Evolutionary conservation across 768 basidiomycete species (phyloP), one percentile per base, ranked within the genome.

Genomic region (Saitozyma podzolica): DNA sequence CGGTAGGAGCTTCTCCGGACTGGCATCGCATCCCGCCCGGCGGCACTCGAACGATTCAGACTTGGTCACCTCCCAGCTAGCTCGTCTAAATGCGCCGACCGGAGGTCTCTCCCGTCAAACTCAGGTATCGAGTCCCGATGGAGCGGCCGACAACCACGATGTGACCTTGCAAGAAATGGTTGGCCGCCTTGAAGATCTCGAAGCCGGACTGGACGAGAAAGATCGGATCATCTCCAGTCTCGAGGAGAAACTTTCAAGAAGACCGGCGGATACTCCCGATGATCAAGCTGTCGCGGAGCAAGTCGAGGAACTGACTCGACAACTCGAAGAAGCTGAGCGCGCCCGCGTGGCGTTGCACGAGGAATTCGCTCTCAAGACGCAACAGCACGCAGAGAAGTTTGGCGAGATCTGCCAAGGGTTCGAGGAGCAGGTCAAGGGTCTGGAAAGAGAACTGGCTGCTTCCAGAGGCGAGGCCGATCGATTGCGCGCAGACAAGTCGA

Each of bases 321-420:
- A 73, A 48, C 59, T 77, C 16, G 69, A 68, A 54, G 69, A 72
- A 20, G 65, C 59, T 14, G 68, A 69, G 40, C 40, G 57, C 39
- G 62, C 59, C 11, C 41, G 62, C 29, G 49, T 45, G 8, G 19
- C 61, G 5, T 59, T 73, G 3, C 69, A 70, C 43, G 52, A 66
- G 11, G 73, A 72, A n/a, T 75, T 69, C 55, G 60, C 68, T 1
- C 17, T 20, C n/a, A 72, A 74, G 55, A 73, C 70, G 9, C 70
- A 73, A 56, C 59, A 70, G 43, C 72, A 75, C 49, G 75, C 75
- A 16, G 59, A 61, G 14, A 57, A 67, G 41, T 76, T 76, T 54
- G 68, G 69, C 0, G 72, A 76, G 53, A 75, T 75, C 37, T 75
- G 73, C 45, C 51, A 59, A 1, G 73, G 63, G 9, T 77, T 74